Conservation (phyloP, 495 filamentous ascomycete genomes). For the Talaromyces proteolyticus region DNA sequence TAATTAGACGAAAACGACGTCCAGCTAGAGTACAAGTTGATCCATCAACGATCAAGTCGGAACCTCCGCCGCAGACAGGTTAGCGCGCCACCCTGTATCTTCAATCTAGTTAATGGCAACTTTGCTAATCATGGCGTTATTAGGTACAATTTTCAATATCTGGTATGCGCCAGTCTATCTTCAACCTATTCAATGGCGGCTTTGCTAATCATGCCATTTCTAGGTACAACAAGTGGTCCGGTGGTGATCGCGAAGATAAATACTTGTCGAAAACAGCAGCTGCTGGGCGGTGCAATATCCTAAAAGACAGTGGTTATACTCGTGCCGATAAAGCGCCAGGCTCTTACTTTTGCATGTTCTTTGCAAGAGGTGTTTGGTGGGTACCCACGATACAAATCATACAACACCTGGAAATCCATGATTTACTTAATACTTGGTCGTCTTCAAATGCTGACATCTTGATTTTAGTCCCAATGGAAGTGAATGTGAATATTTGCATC, state of each 20-base stretch:
- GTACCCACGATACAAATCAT: not conserved
- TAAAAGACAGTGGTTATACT: conserved; percentile 81
- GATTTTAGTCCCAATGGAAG: conserved; percentile 71
- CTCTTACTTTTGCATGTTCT: conserved; percentile 89
- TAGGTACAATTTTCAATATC: conserved; percentile 80
- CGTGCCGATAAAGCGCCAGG: conserved; percentile 74
- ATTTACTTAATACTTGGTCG: not conserved
- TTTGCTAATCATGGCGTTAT: not conserved
- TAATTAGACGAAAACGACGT: conserved; percentile 44
- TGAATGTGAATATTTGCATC: conserved; percentile 92
- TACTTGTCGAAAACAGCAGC: conserved; percentile 74
- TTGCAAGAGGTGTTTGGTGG: conserved; percentile 67
- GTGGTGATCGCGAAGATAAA: conserved; percentile 89
- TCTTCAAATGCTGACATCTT: conserved; percentile 51
- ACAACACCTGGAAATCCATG: no score
- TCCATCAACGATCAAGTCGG: conserved; percentile 68
- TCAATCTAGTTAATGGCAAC: not conserved
- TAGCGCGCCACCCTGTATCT: no score
- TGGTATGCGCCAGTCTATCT: conserved; percentile 39
- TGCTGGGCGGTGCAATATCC: conserved; percentile 72
- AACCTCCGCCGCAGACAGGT: conserved; percentile 84
- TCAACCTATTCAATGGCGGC: not conserved
- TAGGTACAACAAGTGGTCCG: conserved; percentile 84
- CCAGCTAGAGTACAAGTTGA: conserved; percentile 73
- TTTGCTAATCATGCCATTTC: not conserved